A percentile compares a stretch with the other conserved stretches of the same genome.
Evolutionary conservation across 2,329 filamentous ascomycete species (phyloP).

Genomic region (Fusarium sp.): DNA sequence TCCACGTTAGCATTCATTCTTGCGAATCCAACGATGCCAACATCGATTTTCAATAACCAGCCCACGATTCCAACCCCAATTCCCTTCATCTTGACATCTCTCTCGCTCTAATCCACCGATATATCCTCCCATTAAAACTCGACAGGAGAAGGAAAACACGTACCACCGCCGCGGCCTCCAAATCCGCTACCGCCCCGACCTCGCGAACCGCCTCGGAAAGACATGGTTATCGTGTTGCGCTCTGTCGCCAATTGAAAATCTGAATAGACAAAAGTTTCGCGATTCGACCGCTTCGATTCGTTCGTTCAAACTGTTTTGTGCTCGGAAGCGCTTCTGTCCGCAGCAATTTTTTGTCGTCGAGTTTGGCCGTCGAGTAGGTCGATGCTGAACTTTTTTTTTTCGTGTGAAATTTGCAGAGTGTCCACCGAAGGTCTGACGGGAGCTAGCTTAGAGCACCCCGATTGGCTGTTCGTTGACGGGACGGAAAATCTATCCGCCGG

Average conservation of each 20-base stretch:
- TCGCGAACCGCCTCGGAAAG: slow-evolving; percentile 58
- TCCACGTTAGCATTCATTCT: slow-evolving; percentile 31
- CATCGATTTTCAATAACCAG: neutral
- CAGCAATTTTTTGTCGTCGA: slow-evolving; percentile 23
- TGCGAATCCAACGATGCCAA: slow-evolving; percentile 1
- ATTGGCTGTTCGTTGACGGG: slow-evolving; percentile 32
- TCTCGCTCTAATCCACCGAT: neutral
- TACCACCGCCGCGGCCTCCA: slow-evolving; percentile 57
- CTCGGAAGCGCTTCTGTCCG: slow-evolving; percentile 11
- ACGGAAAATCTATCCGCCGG: slow-evolving; percentile 46
- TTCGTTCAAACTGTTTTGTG: slow-evolving; percentile 24
- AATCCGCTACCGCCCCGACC: slow-evolving; percentile 55
- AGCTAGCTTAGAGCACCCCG: slow-evolving; percentile 41
- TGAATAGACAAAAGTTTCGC: slow-evolving; percentile 4
- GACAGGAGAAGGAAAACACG: slow-evolving; percentile 20
- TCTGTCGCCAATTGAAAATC: slow-evolving; percentile 25
- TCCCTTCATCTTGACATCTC: neutral
- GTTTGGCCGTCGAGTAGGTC: slow-evolving; percentile 36
- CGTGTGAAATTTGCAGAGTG: slow-evolving; percentile 53
- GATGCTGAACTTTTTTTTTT: slow-evolving; percentile 47
- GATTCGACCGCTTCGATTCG: slow-evolving; percentile 19
- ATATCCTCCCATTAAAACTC: neutral
- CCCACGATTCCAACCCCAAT: slow-evolving; percentile 2
- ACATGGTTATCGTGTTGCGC: slow-evolving; percentile 51
- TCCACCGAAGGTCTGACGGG: slow-evolving; percentile 37